Base-by-base conservation (phyloP, 2,329 filamentous ascomycete genomes). In the Fusarium praegraminearum region DNA sequence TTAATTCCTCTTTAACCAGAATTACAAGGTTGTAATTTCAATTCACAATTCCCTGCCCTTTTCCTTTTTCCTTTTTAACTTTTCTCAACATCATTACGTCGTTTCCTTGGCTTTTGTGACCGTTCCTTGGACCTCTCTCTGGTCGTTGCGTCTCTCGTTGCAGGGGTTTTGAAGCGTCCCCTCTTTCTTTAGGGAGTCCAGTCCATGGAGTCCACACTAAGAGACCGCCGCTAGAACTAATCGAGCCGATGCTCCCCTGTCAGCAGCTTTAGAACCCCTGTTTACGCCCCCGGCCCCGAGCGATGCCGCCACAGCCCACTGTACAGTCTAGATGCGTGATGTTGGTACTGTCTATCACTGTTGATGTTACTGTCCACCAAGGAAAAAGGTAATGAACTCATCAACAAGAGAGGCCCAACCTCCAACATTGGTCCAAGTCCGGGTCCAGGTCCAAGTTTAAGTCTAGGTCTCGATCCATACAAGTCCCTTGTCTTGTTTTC, bases 341-440 rank as follows among this genome's bases (percentile, higher is more conserved):
- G 40, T 43, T 43, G 40, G 40, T 43, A 43, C 40, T 43, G 41
- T 36, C 9, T 22, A 22, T 36, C 35, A 18, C 18, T 36, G 16
- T 20, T 38, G n/a, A 40, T 40, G 36, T 40, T 40, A 13, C 46
- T 50, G 47, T 51, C 24, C 16, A n/a, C 47, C 47, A 51, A 52
- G 35, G 49, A 52, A 52, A 30, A 32, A 49, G 62, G 62, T 67
- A 70, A 70, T 70, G 57, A 67, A 67, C 56, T 70, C 61, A 54
- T 52, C 49, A 26, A 52, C 49, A 26, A 52, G 44, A 45, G 16
- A 46, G 49, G 49, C 49, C 67, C 66, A 68, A 68, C 66, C 66
- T 66, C 65, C 65, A 58, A 28, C 28, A 41, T 50, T 20, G 44
- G 28, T 46, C 44, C 28, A 45, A 26, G 11, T 32, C 43, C 12